Conservation (phyloP, 2,329 filamentous ascomycete genomes). For the Fusarium bulbicola region DNA sequence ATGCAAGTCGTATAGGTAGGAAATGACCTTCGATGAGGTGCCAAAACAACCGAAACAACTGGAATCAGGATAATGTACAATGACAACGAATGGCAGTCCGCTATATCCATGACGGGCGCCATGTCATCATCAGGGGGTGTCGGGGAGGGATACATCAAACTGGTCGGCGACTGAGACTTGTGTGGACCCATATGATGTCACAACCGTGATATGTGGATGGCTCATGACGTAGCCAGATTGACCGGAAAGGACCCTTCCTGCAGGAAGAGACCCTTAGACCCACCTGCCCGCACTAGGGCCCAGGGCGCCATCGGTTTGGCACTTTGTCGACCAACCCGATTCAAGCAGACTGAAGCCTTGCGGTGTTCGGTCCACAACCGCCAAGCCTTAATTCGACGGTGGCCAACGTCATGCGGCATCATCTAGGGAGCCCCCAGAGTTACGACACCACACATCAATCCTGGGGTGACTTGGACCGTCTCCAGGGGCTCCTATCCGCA, state of each 20-base stretch:
- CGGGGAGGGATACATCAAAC: neutral
- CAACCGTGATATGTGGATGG: neutral
- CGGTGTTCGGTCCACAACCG: constrained; percentile 27
- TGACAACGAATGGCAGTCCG: constrained; percentile 6
- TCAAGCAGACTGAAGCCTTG: constrained; percentile 21
- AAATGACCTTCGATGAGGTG: constrained; percentile 19
- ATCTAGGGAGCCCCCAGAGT: constrained; percentile 20
- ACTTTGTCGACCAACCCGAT: constrained; percentile 22
- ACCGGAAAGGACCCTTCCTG: constrained; percentile 44
- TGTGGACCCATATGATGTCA: constrained; percentile 30
- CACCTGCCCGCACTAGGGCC: constrained; percentile 27
- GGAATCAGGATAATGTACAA: constrained; percentile 17
- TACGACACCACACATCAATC: constrained; percentile 5
- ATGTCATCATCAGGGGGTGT: constrained; percentile 41
- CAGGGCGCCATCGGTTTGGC: constrained; percentile 18
- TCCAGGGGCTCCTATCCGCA: neutral
- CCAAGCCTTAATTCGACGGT: constrained; percentile 32
- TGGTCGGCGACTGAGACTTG: constrained; percentile 12
- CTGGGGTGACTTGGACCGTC: neutral
- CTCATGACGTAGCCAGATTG: constrained; percentile 20
- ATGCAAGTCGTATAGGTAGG: constrained; percentile 31
- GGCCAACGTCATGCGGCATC: constrained; percentile 44
- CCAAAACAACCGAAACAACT: constrained; percentile 24
- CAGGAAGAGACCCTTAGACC: constrained; percentile 44
- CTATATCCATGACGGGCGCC: constrained; percentile 29